A percentile compares a stretch with the other conserved stretches of the same genome.
Evolutionary conservation across 495 filamentous ascomycete genomes (phyloP).

Genomic region (Friedmanniomyces endolithicus): DNA sequence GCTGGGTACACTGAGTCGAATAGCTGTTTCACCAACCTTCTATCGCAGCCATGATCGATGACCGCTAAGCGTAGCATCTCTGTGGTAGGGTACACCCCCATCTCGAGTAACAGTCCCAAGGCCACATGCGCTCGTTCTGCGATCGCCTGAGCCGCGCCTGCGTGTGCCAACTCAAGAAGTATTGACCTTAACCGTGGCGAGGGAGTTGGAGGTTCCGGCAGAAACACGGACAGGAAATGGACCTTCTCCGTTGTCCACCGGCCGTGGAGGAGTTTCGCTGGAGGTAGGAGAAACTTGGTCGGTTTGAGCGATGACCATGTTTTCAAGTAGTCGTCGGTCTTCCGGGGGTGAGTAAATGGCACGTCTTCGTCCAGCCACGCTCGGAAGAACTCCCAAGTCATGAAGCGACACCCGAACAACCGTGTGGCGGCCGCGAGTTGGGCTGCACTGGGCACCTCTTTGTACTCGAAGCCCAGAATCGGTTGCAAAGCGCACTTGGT

Average conservation of each 20-base stretch:
- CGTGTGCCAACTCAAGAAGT: constrained; percentile 1
- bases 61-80: constrained; percentile 11
- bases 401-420: constrained; percentile 11
- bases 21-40: not conserved
- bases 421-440: constrained; percentile 4
- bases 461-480: not conserved
- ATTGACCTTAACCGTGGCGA: not conserved
- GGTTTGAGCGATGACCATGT: not conserved
- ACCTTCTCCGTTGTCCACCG: constrained; percentile 9
- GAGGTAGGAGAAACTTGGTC: constrained; percentile 1
- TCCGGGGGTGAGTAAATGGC: not conserved
- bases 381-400: constrained; percentile 13
- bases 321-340: not conserved
- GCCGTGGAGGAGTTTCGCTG: constrained; percentile 6
- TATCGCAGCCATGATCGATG: constrained; percentile 6
- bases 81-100: constrained; percentile 3
- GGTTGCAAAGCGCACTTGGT: constrained; percentile 1
- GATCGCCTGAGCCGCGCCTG: constrained; percentile 9
- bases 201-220: not conserved
- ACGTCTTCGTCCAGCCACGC: constrained; percentile 7
- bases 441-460: not conserved
- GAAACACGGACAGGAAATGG: not conserved
- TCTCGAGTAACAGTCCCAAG: not conserved
- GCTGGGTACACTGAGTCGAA: not conserved
- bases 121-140: not conserved